phyloP scores from a whole-genome alignment of 2,329 filamentous ascomycete genomes.

The Monilinia aucupariae region DNA sequence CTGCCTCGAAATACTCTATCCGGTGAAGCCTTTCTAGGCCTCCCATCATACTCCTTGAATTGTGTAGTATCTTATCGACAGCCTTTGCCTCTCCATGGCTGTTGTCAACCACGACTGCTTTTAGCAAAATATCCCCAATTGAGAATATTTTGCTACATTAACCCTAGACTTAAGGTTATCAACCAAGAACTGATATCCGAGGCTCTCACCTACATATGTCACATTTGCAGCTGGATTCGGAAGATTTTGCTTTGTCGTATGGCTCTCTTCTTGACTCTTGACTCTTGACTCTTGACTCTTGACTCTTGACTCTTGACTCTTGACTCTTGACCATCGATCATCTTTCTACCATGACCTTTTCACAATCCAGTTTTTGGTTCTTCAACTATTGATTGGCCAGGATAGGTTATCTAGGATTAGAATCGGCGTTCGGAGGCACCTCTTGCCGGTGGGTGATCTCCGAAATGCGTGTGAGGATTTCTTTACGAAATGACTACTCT shows the following conservation, averaged over 20 bases:
- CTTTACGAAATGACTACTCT: no score
- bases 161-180: no score
- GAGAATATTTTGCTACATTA: neutral
- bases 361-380: neutral
- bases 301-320: no score
- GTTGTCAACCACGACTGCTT: neutral
- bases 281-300: no score
- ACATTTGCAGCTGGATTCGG: neutral
- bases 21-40: neutral
- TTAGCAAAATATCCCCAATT: no score
- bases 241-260: neutral
- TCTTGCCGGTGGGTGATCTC: slow-evolving; percentile 1
- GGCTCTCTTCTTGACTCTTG: no score
- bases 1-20: neutral
- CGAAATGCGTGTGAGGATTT: slow-evolving; percentile 1
- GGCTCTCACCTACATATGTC: no score
- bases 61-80: neutral
- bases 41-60: neutral
- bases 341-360: neutral
- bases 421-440: neutral
- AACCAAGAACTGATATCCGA: neutral
- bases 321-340: neutral
- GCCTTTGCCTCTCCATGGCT: neutral
- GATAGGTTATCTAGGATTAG: neutral
- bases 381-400: neutral